phyloP scores from a whole-genome alignment of 2,329 filamentous ascomycete genomes.

The Beauveria varroae region DNA sequence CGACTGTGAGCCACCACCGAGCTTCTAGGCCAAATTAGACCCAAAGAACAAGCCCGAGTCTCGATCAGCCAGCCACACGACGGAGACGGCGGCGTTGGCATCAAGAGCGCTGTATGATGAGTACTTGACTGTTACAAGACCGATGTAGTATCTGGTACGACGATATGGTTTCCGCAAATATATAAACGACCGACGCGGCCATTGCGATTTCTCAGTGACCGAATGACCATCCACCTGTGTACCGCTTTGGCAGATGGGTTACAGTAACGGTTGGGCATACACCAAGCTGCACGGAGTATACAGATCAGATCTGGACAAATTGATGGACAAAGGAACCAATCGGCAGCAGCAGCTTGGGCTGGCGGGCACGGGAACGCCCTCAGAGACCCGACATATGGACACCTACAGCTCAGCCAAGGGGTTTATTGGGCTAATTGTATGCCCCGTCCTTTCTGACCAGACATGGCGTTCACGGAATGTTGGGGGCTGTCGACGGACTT shows the following conservation, averaged over 20 bases:
- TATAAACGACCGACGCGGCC: background rate
- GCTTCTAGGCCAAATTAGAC: background rate
- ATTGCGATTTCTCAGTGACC: background rate
- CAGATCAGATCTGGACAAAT: background rate
- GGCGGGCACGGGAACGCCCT: background rate
- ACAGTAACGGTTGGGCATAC: background rate
- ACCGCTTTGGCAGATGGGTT: background rate
- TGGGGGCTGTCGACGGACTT: background rate
- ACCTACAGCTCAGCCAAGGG: background rate
- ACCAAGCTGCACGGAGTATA: background rate
- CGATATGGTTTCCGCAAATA: background rate
- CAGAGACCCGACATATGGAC: background rate
- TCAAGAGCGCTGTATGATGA: background rate
- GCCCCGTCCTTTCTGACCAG: background rate
- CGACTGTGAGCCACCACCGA: background rate
- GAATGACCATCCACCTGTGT: too few species aligned
- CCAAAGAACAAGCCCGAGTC: background rate
- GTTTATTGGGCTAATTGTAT: background rate
- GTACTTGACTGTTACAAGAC: background rate
- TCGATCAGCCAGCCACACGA: background rate
- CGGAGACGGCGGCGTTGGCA: background rate
- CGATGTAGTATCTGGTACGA: background rate
- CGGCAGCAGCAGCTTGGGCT: background rate
- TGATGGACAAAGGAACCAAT: background rate
- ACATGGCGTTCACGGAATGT: background rate